Evolutionary conservation across 257 asterid genomes (phyloP).

Genomic region (Fraxinus americana): DNA sequence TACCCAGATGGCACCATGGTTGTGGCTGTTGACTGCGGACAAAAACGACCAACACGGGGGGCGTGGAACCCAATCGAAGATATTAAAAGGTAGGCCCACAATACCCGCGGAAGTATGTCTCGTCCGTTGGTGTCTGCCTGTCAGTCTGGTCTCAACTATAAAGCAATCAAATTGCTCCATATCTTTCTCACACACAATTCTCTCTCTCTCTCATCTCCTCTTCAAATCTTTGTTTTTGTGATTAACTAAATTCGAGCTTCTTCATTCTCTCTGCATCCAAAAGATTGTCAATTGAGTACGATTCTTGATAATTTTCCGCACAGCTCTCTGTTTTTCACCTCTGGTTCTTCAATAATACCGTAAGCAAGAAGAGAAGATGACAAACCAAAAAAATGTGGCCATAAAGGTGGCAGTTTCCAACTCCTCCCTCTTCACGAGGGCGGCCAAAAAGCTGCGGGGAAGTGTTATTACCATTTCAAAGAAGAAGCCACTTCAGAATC

Average conservation of each 20-base stretch:
- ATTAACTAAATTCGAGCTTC: background rate
- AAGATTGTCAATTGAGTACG: background rate
- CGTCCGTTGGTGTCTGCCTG: slow-evolving; percentile 48
- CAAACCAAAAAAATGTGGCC: slow-evolving; percentile 74
- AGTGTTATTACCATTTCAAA: slow-evolving; percentile 60
- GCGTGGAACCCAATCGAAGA: slow-evolving; percentile 35
- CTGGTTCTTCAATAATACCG: background rate
- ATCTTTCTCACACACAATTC: slow-evolving; percentile 36
- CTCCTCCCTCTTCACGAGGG: slow-evolving; percentile 43
- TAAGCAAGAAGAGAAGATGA: slow-evolving; percentile 29
- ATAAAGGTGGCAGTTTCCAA: slow-evolving; percentile 56
- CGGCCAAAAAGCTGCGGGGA: slow-evolving; percentile 67
- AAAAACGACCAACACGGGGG: slow-evolving; percentile 31
- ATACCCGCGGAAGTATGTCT: slow-evolving; percentile 16
- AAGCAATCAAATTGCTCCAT: slow-evolving; percentile 52
- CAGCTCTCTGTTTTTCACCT: slow-evolving; percentile 27
- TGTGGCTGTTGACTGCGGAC: slow-evolving; percentile 43
- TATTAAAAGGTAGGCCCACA: slow-evolving; percentile 30
- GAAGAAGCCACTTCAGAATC: slow-evolving; percentile 60
- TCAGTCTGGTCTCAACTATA: slow-evolving; percentile 58
- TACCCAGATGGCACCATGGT: slow-evolving; percentile 27
- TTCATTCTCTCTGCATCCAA: slow-evolving; percentile 7
- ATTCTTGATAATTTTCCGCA: slow-evolving; percentile 23
- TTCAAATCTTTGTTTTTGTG: background rate
- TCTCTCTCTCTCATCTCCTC: slow-evolving; percentile 11